Base-by-base conservation (phyloP, 2,329 filamentous ascomycete genomes). In the Aspergillus flavus region DNA sequence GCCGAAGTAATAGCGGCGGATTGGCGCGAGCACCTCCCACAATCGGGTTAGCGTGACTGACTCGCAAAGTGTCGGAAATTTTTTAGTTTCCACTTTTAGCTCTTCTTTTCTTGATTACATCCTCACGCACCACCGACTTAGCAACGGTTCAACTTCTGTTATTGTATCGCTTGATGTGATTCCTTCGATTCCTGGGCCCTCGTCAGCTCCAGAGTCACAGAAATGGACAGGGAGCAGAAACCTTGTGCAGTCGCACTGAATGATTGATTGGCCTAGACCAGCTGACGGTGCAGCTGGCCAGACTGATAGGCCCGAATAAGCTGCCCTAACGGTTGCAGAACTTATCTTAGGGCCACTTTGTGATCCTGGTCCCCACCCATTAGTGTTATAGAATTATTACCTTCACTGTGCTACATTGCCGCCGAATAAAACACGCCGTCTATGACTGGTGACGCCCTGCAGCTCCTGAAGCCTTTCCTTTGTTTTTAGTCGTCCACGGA, bases 401-500 rank as follows among this genome's bases (percentile, higher is more conserved):
- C 11, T 11, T 14, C 16, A 5, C 28, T 26, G 34, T 55, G 32
- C 52, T 55, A 32, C 32, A 55, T 36, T 36, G n/a, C 34, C 52
- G 34, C 34, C 32, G 6, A 36, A 55, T 39, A 28, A 26, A 55
- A 26, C n/a, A 55, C 52, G 28, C 52, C 32, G 32, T 28, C 30
- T 6, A 32, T 52, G 32, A 55, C 52, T 55, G 52, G 52, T 55
- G 28, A 52, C 48, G 48, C 48, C 48, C 30, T 55, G 52, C 48
- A 34, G 48, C 48, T 52, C 52, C 32, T 19, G n/a, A 36, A 21
- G 30, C 30, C 32, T n/a, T 28, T 55, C 30, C 52, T 55, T 55
- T 55, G 52, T 39, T 55, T 36, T 55, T 39, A 52, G 48, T 52
- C 48, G 48, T 52, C 28, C 48, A 52, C 28, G 4, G 28, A 52